Percentiles rank a stretch among this genome's conserved stretches.
phyloP scores from a whole-genome alignment of 306 rosid genomes.

The Glycine latifolia region DNA sequence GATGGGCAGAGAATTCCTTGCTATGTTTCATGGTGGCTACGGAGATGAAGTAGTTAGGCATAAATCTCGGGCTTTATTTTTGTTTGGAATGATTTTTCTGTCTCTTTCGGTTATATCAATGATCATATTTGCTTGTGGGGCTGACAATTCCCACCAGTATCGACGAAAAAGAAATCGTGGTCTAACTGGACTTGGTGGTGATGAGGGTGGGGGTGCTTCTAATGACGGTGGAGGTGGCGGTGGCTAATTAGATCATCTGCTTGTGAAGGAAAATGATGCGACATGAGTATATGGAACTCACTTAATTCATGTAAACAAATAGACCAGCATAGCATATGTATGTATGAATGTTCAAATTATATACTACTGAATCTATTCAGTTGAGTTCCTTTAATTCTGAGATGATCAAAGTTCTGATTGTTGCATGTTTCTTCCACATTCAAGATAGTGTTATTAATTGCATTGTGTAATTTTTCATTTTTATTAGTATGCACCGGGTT shows the following conservation, averaged over 20 bases:
- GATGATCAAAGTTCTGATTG: too few relatives aligned
- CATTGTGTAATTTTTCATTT: too few relatives aligned
- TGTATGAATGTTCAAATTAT: too few relatives aligned
- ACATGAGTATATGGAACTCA: not conserved
- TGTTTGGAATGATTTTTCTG: constrained; percentile 42
- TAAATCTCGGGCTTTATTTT: constrained; percentile 5
- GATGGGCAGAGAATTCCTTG: constrained; percentile 43
- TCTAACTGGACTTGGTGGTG: not conserved
- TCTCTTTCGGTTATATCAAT: constrained; percentile 53
- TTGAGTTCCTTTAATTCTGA: too few relatives aligned
- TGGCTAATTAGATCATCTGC: constrained; percentile 3
- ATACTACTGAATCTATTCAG: too few relatives aligned
- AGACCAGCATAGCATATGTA: not conserved
- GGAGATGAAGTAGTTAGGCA: constrained; percentile 1
- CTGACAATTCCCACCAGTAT: not conserved
- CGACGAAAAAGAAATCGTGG: not conserved
- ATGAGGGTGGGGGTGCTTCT: not conserved
- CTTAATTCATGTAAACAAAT: constrained; percentile 8
- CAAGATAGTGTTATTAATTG: too few relatives aligned
- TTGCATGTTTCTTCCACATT: too few relatives aligned
- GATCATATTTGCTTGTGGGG: constrained; percentile 52
- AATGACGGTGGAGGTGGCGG: not conserved
- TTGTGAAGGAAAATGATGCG: not conserved
- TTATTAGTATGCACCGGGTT: too few relatives aligned
- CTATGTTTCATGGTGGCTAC: not conserved